Conservation (phyloP, 2,329 filamentous ascomycete species). For the Fusarium bactridioides region DNA sequence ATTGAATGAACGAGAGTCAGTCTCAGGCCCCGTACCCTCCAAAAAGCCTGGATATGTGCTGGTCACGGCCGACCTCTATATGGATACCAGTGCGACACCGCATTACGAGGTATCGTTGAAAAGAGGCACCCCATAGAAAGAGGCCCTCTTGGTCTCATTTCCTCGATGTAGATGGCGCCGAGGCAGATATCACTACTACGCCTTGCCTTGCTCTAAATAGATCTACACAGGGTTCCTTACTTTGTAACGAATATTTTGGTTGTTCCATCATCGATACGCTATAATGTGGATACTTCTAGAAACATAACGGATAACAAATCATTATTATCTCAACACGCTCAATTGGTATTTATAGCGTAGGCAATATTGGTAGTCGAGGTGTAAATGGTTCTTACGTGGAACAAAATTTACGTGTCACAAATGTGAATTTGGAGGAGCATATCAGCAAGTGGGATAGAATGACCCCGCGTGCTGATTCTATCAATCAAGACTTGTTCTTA, state of each 20-base stretch:
- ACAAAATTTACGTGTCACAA: not conserved
- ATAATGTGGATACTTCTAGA: not conserved
- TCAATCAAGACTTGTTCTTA: not conserved
- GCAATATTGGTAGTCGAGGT: not conserved
- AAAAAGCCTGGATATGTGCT: not conserved
- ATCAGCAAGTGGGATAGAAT: not conserved
- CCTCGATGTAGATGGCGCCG: slow-evolving; percentile 1
- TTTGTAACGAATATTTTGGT: not conserved
- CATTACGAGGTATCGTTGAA: slow-evolving; percentile 7
- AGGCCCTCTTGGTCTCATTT: not conserved
- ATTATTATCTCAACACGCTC: not conserved
- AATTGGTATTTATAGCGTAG: not conserved
- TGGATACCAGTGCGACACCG: not conserved
- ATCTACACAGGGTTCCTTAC: not conserved
- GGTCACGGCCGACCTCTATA: not conserved
- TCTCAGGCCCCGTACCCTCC: not conserved
- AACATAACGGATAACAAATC: not conserved
- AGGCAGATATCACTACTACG: not conserved
- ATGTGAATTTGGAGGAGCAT: not conserved
- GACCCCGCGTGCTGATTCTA: not conserved
- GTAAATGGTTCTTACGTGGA: not conserved
- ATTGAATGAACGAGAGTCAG: not conserved
- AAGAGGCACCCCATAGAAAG: slow-evolving; percentile 18
- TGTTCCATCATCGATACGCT: not conserved
- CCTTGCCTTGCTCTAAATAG: not conserved